Conservation (phyloP, 768 basidiomycete genomes). For the Boletus huronensis region DNA sequence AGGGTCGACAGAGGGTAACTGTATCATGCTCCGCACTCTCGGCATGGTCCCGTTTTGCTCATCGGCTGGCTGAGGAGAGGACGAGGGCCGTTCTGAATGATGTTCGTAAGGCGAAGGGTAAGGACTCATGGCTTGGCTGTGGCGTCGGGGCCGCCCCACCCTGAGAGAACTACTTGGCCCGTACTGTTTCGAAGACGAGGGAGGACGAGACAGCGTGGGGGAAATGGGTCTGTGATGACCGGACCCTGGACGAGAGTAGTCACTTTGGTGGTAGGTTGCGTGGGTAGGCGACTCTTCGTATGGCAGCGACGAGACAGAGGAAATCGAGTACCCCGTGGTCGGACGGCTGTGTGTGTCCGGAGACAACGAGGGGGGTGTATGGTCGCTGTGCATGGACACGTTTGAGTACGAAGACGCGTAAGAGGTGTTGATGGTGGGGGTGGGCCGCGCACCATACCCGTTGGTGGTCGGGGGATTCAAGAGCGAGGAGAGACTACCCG, state of each 20-base stretch:
- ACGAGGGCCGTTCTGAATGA: slow-evolving; percentile 63
- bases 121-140: slow-evolving; percentile 84
- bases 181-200: slow-evolving; percentile 60
- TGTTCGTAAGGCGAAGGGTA: slow-evolving; percentile 83
- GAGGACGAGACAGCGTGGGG: slow-evolving; percentile 64
- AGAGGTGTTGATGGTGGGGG: slow-evolving; percentile 69
- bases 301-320: slow-evolving; percentile 72
- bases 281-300: slow-evolving; percentile 56
- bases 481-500: slow-evolving; percentile 72
- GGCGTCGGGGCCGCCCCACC: slow-evolving; percentile 69
- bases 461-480: slow-evolving; percentile 60
- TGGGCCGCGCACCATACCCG: slow-evolving; percentile 47
- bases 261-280: slow-evolving; percentile 38
- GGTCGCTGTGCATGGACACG: slow-evolving; percentile 64
- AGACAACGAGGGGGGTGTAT: slow-evolving; percentile 68
- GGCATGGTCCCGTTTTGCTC: slow-evolving; percentile 50
- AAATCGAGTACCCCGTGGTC: slow-evolving; percentile 82
- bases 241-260: slow-evolving; percentile 73
- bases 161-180: slow-evolving; percentile 52
- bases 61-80: slow-evolving; percentile 65
- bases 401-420: slow-evolving; percentile 66
- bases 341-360: slow-evolving; percentile 73
- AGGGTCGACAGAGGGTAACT: slow-evolving; percentile 67
- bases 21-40: slow-evolving; percentile 81
- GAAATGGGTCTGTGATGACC: slow-evolving; percentile 64